A percentile compares a stretch with the other conserved stretches of the same genome.
Conservation (phyloP, 2,329 filamentous ascomycete genomes). For the Xylaria digitata region DNA sequence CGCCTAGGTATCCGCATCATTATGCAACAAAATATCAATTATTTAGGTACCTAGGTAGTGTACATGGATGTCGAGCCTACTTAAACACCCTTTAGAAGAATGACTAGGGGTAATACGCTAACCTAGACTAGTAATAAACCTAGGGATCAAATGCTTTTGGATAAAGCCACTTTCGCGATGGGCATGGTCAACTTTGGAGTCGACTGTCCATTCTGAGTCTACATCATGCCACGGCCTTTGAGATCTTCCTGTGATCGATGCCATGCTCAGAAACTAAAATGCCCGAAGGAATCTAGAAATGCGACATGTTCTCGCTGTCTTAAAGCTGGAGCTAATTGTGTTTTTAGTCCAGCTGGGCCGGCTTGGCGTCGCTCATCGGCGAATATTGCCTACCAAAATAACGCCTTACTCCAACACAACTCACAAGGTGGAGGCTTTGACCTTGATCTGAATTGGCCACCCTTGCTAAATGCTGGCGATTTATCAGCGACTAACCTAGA, state of each 20-base stretch:
- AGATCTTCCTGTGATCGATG: slow-evolving; percentile 53
- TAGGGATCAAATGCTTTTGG: neutral
- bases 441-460: slow-evolving; percentile 42
- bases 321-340: slow-evolving; percentile 55
- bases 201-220: neutral
- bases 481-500: neutral
- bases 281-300: slow-evolving; percentile 54
- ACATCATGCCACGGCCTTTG: slow-evolving; percentile 43
- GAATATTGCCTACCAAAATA: slow-evolving; percentile 33
- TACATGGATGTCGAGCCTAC: too few relatives aligned
- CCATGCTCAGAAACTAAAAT: slow-evolving; percentile 61
- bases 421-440: slow-evolving; percentile 24
- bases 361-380: slow-evolving; percentile 33
- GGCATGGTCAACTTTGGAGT: too few relatives aligned
- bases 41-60: too few relatives aligned
- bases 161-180: neutral
- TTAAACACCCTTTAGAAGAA: too few relatives aligned
- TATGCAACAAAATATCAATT: too few relatives aligned
- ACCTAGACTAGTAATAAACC: neutral
- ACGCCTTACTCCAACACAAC: slow-evolving; percentile 16
- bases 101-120: neutral
- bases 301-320: slow-evolving; percentile 55
- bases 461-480: slow-evolving; percentile 14
- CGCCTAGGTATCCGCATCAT: too few relatives aligned
- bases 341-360: slow-evolving; percentile 56